Evolutionary conservation across 2,329 filamentous ascomycete species (phyloP).

Genomic region (Diaporthe amygdali): DNA sequence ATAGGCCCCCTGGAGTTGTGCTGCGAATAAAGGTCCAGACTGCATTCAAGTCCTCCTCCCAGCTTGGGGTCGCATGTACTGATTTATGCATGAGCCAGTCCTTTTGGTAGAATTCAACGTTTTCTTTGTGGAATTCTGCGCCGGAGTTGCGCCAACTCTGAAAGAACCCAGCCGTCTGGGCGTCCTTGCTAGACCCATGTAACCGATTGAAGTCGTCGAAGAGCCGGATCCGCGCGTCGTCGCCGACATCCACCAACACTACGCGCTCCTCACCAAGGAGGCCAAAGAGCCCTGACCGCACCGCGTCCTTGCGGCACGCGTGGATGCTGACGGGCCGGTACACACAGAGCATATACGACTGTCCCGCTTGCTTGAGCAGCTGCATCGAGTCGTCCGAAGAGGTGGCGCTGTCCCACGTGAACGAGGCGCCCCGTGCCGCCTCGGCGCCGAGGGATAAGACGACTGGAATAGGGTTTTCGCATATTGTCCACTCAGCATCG

Average conservation of each 20-base stretch:
- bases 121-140: background rate
- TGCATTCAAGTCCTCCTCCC: background rate
- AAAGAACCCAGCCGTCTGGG: background rate
- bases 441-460: too few relatives aligned
- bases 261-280: conserved; percentile 8
- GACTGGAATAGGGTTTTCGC: too few relatives aligned
- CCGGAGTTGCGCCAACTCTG: background rate
- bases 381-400: background rate
- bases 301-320: background rate
- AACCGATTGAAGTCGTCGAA: background rate
- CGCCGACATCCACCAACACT: conserved; percentile 1
- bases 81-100: background rate
- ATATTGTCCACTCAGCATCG: too few relatives aligned
- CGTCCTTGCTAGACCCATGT: background rate
- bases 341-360: background rate
- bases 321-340: background rate
- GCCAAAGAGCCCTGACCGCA: background rate
- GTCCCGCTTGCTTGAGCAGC: background rate
- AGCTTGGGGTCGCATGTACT: background rate
- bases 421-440: background rate
- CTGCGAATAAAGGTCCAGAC: background rate
- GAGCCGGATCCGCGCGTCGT: background rate
- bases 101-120: background rate
- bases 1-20: background rate
- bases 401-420: background rate